Evolutionary conservation across 78 protist species (phyloP).

Genomic region (Creolimax fragrantissima): DNA sequence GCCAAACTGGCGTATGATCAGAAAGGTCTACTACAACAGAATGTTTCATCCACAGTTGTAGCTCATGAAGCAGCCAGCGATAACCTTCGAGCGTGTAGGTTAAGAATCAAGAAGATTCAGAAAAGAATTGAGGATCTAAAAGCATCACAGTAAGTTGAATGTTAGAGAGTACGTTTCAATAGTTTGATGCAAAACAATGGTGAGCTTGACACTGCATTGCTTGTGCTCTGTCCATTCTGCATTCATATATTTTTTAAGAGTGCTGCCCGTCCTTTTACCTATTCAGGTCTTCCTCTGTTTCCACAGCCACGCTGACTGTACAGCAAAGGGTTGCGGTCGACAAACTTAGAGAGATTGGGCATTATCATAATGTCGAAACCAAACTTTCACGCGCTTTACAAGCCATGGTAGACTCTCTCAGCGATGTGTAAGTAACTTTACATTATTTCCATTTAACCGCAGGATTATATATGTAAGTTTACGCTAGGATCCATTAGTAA

Average conservation of each 20-base stretch:
- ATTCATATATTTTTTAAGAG: neutral
- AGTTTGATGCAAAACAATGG: neutral
- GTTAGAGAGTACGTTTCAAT: neutral
- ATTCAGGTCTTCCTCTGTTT: too few relatives aligned
- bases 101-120: too few relatives aligned
- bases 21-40: too few relatives aligned
- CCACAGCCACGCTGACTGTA: neutral
- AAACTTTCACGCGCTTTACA: neutral
- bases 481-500: neutral
- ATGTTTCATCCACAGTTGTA: too few relatives aligned
- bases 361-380: neutral
- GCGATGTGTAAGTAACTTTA: too few relatives aligned
- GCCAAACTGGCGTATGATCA: neutral
- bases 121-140: neutral
- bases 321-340: neutral
- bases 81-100: too few relatives aligned
- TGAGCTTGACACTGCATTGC: neutral
- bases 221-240: neutral
- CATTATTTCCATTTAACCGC: too few relatives aligned
- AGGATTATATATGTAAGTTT: neutral
- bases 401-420: too few relatives aligned
- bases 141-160: neutral
- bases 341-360: neutral
- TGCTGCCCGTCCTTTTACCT: neutral
- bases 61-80: too few relatives aligned